Conservation (phyloP, 495 filamentous ascomycete genomes). For the Hypoxylon lenormandii region DNA sequence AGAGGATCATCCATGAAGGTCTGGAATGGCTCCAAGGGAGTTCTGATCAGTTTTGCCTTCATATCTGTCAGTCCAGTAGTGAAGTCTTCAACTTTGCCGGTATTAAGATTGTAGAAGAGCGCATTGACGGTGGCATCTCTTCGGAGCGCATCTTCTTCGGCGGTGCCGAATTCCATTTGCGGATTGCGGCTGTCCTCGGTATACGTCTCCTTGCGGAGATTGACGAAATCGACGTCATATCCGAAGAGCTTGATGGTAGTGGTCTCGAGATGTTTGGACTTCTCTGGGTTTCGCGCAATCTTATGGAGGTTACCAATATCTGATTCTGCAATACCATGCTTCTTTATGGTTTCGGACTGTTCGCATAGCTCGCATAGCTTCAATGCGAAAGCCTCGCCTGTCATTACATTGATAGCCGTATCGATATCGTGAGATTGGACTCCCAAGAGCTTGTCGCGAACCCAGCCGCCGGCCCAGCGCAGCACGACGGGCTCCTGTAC, state of each 20-base stretch:
- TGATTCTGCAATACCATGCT: slow-evolving; percentile 62
- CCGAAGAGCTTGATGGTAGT: slow-evolving; percentile 87
- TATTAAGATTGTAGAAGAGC: slow-evolving; percentile 92
- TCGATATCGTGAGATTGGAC: slow-evolving; percentile 89
- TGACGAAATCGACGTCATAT: slow-evolving; percentile 92
- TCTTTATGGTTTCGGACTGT: slow-evolving; percentile 53
- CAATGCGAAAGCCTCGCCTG: slow-evolving; percentile 83
- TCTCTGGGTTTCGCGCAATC: slow-evolving; percentile 91
- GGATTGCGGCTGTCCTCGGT: slow-evolving; percentile 86
- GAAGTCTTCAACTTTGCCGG: slow-evolving; percentile 82
- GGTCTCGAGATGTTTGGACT: slow-evolving; percentile 96
- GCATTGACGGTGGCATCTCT: slow-evolving; percentile 96
- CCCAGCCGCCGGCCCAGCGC: slow-evolving; percentile 97
- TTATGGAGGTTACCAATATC: slow-evolving; percentile 76
- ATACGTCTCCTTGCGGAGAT: slow-evolving; percentile 92
- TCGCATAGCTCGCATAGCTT: slow-evolving; percentile 69
- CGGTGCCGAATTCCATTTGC: slow-evolving; percentile 91
- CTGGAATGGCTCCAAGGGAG: slow-evolving; percentile 86
- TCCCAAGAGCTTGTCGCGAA: slow-evolving; percentile 92
- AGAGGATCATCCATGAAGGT: slow-evolving; percentile 97
- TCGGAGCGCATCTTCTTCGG: slow-evolving; percentile 87
- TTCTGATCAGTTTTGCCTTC: slow-evolving; percentile 76
- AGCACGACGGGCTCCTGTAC: slow-evolving; percentile 68
- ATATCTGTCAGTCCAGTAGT: slow-evolving; percentile 84
- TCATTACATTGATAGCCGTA: slow-evolving; percentile 94